A percentile compares a stretch with the other conserved stretches of the same genome.
phyloP scores from a whole-genome alignment of 2,329 filamentous ascomycete species.

The Pyrenophora teres region DNA sequence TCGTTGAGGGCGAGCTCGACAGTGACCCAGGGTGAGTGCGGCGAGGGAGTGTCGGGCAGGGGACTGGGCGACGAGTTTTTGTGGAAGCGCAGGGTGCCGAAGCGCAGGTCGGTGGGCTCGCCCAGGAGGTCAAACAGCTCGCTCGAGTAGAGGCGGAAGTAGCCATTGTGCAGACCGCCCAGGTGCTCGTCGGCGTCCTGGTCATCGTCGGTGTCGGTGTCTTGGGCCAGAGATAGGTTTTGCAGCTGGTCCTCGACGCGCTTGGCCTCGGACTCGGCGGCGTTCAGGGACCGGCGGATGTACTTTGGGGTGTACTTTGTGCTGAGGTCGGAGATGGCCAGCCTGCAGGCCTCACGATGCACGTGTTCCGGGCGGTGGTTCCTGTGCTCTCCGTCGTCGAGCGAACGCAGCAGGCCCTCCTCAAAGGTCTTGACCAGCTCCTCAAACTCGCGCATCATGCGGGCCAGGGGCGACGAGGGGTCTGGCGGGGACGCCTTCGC shows the following conservation, averaged over 20 bases:
- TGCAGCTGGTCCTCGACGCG: constrained; percentile 40
- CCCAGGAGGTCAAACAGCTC: constrained; percentile 44
- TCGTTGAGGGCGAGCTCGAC: constrained; percentile 42
- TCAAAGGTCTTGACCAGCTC: constrained; percentile 38
- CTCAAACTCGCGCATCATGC: constrained; percentile 42
- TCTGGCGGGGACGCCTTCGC: constrained; percentile 16
- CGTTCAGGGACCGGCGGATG: constrained; percentile 36
- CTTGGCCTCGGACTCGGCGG: constrained; percentile 38
- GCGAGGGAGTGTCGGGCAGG: constrained; percentile 7
- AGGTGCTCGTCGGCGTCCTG: constrained; percentile 19
- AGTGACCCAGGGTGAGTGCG: constrained; percentile 19
- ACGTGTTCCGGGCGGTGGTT: constrained; percentile 20
- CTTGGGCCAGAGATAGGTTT: constrained; percentile 12
- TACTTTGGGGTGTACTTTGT: constrained; percentile 39
- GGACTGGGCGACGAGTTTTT: constrained; percentile 6
- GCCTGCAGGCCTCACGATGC: constrained; percentile 37
- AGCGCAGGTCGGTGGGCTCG: constrained; percentile 42
- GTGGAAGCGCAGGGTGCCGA: constrained; percentile 45
- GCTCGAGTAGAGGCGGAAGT: constrained; percentile 45
- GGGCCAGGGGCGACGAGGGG: constrained; percentile 28
- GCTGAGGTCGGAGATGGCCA: constrained; percentile 41
- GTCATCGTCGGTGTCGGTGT: constrained; percentile 3
- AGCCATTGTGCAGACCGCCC: constrained; percentile 37
- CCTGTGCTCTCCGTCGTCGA: constrained; percentile 18
- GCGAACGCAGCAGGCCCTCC: constrained; percentile 36